Evolutionary conservation across 768 basidiomycete genomes (phyloP).

Genomic region (Leucogyrophana mollusca): DNA sequence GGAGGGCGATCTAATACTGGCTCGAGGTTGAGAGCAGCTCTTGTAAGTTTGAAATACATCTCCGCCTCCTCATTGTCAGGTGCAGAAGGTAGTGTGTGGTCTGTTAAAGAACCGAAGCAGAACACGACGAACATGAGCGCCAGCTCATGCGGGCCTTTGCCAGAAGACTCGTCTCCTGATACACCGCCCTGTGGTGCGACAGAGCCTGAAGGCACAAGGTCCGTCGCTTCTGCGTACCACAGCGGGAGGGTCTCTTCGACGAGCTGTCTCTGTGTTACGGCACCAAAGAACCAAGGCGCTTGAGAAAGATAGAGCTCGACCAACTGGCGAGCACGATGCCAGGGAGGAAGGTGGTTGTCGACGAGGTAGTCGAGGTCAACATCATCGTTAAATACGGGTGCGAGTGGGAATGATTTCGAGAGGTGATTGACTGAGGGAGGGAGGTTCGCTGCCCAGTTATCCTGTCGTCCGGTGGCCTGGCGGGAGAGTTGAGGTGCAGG

Average conservation of each 20-base stretch:
- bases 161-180: constrained; percentile 12
- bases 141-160: constrained; percentile 53
- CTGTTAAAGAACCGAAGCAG: constrained; percentile 61
- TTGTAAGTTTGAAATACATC: constrained; percentile 57
- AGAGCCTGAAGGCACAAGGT: constrained; percentile 22
- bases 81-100: constrained; percentile 47
- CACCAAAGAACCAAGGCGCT: constrained; percentile 79
- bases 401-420: constrained; percentile 49
- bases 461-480: background rate
- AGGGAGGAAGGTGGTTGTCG: constrained; percentile 53
- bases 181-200: constrained; percentile 15
- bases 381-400: constrained; percentile 32
- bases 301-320: constrained; percentile 73
- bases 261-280: constrained; percentile 61
- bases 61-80: constrained; percentile 54
- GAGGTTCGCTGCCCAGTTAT: constrained; percentile 10
- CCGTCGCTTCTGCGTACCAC: constrained; percentile 57
- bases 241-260: constrained; percentile 64
- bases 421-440: constrained; percentile 23
- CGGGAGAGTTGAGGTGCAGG: background rate
- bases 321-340: constrained; percentile 55
- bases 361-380: constrained; percentile 47
- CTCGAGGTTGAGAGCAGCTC: constrained; percentile 64
- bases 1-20: constrained; percentile 71
- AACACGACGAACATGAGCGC: constrained; percentile 63